Percentiles rank a stretch among this genome's conserved stretches.
Evolutionary conservation across 2,329 filamentous ascomycete species (phyloP).

Genomic region (Aureobasidium zeae): DNA sequence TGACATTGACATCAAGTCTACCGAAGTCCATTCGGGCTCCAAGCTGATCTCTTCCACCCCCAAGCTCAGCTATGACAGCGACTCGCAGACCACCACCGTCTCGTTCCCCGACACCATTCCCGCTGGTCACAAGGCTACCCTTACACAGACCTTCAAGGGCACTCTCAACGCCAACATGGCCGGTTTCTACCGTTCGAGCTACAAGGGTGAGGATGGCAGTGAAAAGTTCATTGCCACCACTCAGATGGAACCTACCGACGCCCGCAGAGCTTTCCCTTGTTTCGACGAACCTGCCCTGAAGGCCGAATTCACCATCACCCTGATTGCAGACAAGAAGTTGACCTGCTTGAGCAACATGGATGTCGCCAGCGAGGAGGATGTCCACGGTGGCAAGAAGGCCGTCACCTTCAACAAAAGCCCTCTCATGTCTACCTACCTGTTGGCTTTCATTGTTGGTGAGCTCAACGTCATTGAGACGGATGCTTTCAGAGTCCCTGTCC

Average conservation of each 20-base stretch:
- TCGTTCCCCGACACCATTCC: slow-evolving; percentile 64
- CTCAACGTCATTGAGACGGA: slow-evolving; percentile 90
- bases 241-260: slow-evolving; percentile 96
- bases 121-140: slow-evolving; percentile 66
- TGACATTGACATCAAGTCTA: slow-evolving; percentile 72
- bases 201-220: slow-evolving; percentile 71
- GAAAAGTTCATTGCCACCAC: slow-evolving; percentile 78
- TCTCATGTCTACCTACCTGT: slow-evolving; percentile 89
- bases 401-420: slow-evolving; percentile 90
- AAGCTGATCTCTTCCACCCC: slow-evolving; percentile 52
- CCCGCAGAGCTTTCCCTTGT: slow-evolving; percentile 84
- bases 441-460: slow-evolving; percentile 90
- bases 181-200: slow-evolving; percentile 92
- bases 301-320: slow-evolving; percentile 81
- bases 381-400: slow-evolving; percentile 61
- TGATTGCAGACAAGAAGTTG: slow-evolving; percentile 81
- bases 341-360: slow-evolving; percentile 98
- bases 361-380: slow-evolving; percentile 63
- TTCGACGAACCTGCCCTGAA: slow-evolving; percentile 95
- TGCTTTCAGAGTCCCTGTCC: slow-evolving; percentile 80
- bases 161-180: slow-evolving; percentile 90
- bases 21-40: slow-evolving; percentile 56
- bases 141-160: slow-evolving; percentile 71
- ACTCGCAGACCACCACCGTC: slow-evolving; percentile 73
- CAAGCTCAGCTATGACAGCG: slow-evolving; percentile 62